Evolutionary conservation across 768 basidiomycete species (phyloP), one percentile per base, ranked within the genome.

Genomic region (Lentinula edodes): DNA sequence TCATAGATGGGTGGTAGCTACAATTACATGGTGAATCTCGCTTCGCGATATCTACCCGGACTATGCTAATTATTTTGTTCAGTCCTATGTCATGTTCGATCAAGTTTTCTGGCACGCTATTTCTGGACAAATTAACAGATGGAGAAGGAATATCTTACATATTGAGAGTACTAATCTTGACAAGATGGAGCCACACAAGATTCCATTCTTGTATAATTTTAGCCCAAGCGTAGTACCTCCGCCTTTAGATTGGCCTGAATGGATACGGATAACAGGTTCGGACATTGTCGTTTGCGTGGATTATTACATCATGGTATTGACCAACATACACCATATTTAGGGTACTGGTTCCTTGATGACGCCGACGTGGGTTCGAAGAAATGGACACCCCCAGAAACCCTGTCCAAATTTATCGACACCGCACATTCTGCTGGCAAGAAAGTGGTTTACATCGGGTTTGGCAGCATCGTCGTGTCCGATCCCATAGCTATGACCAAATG

Each of bases 141-240:
- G 94, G 94, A 82, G 96, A 36, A 83, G 88, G 65, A 84, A 93
- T 65, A 71, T 85, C 6, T 75, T 98, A 20, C 83, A 82, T 52
- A 82, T 99, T 39, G 83, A 83, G 3, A 81, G 88, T 64, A 98
- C 96, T 16, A 94, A 81, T 65, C 78, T 97, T 46, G 97, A 98
- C 73, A 94, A 88, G 75, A 91, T 98, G 87, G 94, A 97, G 70
- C 92, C 92, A 39, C 95, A 98, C 76, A 97, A 95, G 76, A 92
- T 96, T 54, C 96, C 96, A 2, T 99, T 98, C 78, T 73, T 99
- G 35, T 99, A 99, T 75, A 98, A 98, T 73, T 98, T 98, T 71
- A 95, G 93, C 68, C 92, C 95, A 1, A 80, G 84, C 35, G 81
- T 93, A 51, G 93, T 98, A 13, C 95, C 95, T 6, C 93, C 90